Base-by-base conservation (phyloP, 371 early-diverging fungal species). In the Nematocida sp. region DNA sequence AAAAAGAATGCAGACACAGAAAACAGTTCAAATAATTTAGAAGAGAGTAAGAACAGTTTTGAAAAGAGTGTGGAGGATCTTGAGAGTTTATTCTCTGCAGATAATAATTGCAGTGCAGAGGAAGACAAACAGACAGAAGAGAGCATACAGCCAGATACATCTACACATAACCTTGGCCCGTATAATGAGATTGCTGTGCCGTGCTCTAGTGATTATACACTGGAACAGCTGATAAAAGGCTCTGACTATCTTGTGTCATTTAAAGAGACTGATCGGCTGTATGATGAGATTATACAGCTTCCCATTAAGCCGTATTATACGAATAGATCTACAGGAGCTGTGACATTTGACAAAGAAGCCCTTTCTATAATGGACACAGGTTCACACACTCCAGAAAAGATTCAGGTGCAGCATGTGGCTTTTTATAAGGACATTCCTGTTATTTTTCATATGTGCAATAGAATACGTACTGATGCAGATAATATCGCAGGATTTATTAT, bases 231-330 rank as follows among this genome's bases (percentile, higher is more conserved):
- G 0, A 46, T 67, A 11, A 5, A 11, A 44, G 69, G 52, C 18
- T 23, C 44, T 23, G 52, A n/a, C 1, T 45, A 18, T 27, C 6
- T 50, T 11, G 6, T 67, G 0, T 52, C 46, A 25, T 67, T 67
- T 33, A 67, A 46, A 52, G 54, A 67, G 27, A 67, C 69, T 47
- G 52, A 67, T 33, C 7, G 1, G 13, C 18, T 67, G n/a, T 67
- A 67, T 50, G 46, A 46, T n/a, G 69, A 67, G 33, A 15, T 67
- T 50, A 20, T 50, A 18, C 15, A 52, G 20, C 45, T 67, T 23
- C 69, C 69, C n/a, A 67, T 50, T 15, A 67, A 52, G 39, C 27
- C 46, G 11, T 50, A 50, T 27, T 52, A 67, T 40, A 67, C 50
- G 39, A 67, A 67, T 50, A n/a, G 6, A 6, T 5, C 11, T 1